Evolutionary conservation across 169 alveolate species (phyloP).

Genomic region (Plasmodium adleri): DNA sequence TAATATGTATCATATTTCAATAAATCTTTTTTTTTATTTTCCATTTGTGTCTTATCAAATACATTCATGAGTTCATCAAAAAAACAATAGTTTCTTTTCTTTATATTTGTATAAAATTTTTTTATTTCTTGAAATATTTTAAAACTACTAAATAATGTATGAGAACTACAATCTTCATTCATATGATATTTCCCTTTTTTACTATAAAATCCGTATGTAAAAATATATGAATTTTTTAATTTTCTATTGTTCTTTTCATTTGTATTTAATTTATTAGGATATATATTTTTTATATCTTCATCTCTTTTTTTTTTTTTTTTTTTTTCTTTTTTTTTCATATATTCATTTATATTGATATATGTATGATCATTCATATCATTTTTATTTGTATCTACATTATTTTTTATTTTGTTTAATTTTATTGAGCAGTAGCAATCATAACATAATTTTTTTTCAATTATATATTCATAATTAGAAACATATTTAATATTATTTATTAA

Average conservation of each 20-base stretch:
- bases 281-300: constrained; percentile 1
- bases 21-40: neutral
- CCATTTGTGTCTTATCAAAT: neutral
- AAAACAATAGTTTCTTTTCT: constrained; percentile 13
- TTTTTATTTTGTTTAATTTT: neutral
- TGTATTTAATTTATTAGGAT: neutral
- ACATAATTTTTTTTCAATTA: constrained; percentile 23
- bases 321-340: constrained; percentile 9
- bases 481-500: constrained; percentile 6
- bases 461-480: constrained; percentile 33
- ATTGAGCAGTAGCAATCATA: constrained; percentile 20
- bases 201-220: constrained; percentile 57
- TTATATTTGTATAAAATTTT: neutral
- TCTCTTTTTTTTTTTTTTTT: neutral
- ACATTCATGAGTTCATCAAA: constrained; percentile 16
- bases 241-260: neutral
- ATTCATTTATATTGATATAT: constrained; percentile 13
- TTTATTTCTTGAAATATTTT: constrained; percentile 29
- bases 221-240: constrained; percentile 10
- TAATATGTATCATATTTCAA: neutral
- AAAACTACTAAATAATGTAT: constrained; percentile 37
- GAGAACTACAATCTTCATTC: constrained; percentile 69
- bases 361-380: neutral
- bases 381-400: neutral
- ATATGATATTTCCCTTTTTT: constrained; percentile 48